Evolutionary conservation across 164 flowering plant genomes (phyloP), one percentile per base, ranked within the genome.

Genomic region (Vitis vinifera): DNA sequence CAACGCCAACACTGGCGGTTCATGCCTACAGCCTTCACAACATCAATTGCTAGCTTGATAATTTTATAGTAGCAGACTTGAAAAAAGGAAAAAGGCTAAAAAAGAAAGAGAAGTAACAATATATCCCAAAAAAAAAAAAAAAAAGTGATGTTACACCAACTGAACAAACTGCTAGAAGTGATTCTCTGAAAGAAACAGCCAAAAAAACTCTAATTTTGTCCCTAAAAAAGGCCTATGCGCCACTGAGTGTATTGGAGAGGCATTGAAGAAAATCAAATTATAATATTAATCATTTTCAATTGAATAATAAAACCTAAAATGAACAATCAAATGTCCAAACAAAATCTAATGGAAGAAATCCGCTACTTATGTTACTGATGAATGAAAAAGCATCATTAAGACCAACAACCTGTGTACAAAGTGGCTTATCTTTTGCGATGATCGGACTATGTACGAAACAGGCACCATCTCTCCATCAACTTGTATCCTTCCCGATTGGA

Each of bases 361-460:
- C 56, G 7, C 14, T 4, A 14, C n/a, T 53, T 53, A 53, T 53
- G 6, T 53, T 53, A 53, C n/a, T 53, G n/a, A 53, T 5, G 56
- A 14, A 11, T 11, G 6, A 10, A 12, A 53, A n/a, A n/a, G 56
- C 56, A 47, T 13, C 30, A 17, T 52, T 30, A 23, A 70, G 27
- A 23, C 14, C 50, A 61, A 75, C 23, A 65, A 91, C 98, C 98
- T 91, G 86, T 95, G 98, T 64, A 95, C 48, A 75, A 91, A 95
- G 77, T 95, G 99, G 77, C 93, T 95, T 16, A 95, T 88, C 81
- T 88, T 93, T 64, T 95, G 92, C 0, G 97, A 91, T 10, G 87
- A 55, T 78, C 73, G 83, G 66, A 93, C 91, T 11, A 87, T 71
- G 69, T 90, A 86, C 0, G 96, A 90, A 77, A 87, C 81, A 10